These are phyloP conservation scores for Claviceps spartinae DNA, from an alignment of 2,329 filamentous ascomycete species.

Conservation along the genomic window DNA sequence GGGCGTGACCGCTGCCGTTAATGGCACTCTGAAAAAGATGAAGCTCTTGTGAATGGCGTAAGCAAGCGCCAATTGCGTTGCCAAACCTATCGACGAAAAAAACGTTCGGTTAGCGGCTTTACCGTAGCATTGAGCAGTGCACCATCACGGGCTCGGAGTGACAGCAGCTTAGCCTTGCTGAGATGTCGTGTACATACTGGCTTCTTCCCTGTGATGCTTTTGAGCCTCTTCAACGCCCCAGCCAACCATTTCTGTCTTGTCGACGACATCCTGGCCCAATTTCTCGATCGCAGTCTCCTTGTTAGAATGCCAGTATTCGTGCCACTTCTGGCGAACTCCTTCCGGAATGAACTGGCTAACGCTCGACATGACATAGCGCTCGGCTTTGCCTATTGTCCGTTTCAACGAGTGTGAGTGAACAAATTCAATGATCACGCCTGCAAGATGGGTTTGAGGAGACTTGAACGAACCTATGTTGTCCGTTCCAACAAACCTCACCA, in stretches of 20 bases:
- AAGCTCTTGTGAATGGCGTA: slow-evolving; percentile 98
- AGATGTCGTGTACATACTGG: slow-evolving; percentile 47
- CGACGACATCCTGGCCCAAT: slow-evolving; percentile 28
- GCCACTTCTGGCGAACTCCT: slow-evolving; percentile 39
- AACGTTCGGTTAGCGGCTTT: slow-evolving; percentile 10
- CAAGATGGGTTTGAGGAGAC: not conserved
- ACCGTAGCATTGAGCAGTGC: not conserved
- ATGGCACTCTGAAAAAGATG: slow-evolving; percentile 87
- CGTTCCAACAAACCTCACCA: slow-evolving; percentile 69
- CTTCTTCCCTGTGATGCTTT: slow-evolving; percentile 46
- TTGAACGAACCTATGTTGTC: slow-evolving; percentile 60
- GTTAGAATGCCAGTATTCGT: slow-evolving; percentile 33
- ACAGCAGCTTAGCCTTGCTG: not conserved
- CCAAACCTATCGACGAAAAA: slow-evolving; percentile 33
- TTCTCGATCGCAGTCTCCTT: slow-evolving; percentile 31
- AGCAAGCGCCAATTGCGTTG: slow-evolving; percentile 78
- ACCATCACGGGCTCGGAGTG: not conserved
- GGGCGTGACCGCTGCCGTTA: slow-evolving; percentile 80
- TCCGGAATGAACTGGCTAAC: slow-evolving; percentile 47
- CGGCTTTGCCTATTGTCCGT: slow-evolving; percentile 35
- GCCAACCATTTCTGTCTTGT: slow-evolving; percentile 35
- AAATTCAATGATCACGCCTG: not conserved
- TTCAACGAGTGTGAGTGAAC: not conserved
- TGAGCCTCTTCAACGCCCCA: slow-evolving; percentile 53
- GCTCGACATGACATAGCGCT: slow-evolving; percentile 52